Evolutionary conservation across 768 basidiomycete species (phyloP), one percentile per base, ranked within the genome.

Genomic region (Tricholoma flavovirens): DNA sequence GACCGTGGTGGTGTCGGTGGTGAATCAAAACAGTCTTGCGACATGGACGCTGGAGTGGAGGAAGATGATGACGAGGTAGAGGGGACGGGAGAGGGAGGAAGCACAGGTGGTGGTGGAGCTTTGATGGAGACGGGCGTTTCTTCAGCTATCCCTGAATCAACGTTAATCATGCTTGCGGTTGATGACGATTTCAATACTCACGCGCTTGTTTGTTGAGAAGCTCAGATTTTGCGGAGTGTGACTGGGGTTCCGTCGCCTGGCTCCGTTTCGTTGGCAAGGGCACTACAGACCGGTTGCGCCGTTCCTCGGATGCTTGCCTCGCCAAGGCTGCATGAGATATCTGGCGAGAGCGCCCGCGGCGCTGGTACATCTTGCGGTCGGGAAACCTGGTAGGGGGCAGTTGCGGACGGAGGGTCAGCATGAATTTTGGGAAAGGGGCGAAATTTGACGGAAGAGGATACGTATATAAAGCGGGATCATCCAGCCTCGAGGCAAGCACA

Each of bases 11-110:
- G 71, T 10, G 67, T 71, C 0, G 73, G 76, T 0, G 75, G 78
- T 0, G 77, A 77, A 64, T 78, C 78, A 64, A 75, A 75, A 67
- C 77, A 76, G 64, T 77, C 71, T 3, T 69, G 69, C 36, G 73
- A 69, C 56, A 69, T 61, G 48, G 69, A 26, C 24, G 5, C 67
- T 4, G 69, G 69, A 55, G 60, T 69, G 30, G 62, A 60, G 11
- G 70, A 66, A 3, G 64, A 66, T 49, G 65, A 63, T 51, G 66
- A 69, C 56, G 52, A 63, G 60, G 55, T 62, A 66, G 56, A 65
- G 64, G 57, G 62, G 52, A 46, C 65, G 54, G 26, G 64, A 29
- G 51, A 54, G 32, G 49, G 38, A 32, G 55, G 45, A 24, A 46
- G 30, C 49, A 29, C 9, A 35, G 53, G 42, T 15, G 38, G 32